phyloP scores from a whole-genome alignment of 2,329 filamentous ascomycete species.

The Waltergamsia citrina region DNA sequence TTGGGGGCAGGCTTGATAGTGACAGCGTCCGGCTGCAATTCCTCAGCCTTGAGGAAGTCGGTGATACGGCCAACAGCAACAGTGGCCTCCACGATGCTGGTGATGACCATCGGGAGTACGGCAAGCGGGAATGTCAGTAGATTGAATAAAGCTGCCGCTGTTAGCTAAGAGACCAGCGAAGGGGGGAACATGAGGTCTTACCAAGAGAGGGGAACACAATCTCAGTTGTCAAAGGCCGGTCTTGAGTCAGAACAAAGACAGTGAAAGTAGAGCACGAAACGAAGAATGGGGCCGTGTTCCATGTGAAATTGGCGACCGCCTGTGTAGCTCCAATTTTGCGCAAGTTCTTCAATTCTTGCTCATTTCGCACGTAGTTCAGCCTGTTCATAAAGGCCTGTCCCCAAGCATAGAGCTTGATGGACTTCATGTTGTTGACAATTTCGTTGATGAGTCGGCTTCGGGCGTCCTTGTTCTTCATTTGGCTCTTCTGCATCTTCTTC shows the following conservation, averaged over 20 bases:
- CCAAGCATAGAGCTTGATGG: slow-evolving; percentile 98
- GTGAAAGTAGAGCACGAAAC: slow-evolving; percentile 96
- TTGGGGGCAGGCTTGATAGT: slow-evolving; percentile 57
- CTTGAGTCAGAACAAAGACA: slow-evolving; percentile 79
- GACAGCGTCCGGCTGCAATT: slow-evolving; percentile 81
- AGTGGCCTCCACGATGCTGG: slow-evolving; percentile 88
- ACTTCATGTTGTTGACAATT: slow-evolving; percentile 99
- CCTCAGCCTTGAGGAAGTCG: slow-evolving; percentile 76
- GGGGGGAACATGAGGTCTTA: no score
- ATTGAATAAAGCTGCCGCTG: slow-evolving; percentile 88
- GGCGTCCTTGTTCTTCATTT: slow-evolving; percentile 99
- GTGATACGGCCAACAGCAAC: slow-evolving; percentile 84
- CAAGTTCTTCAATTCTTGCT: slow-evolving; percentile 88
- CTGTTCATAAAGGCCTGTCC: slow-evolving; percentile 96
- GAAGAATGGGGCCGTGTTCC: slow-evolving; percentile 94
- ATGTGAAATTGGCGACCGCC: slow-evolving; percentile 93
- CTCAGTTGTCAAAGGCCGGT: slow-evolving; percentile 77
- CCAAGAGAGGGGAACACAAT: slow-evolving; percentile 71
- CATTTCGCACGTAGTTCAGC: slow-evolving; percentile 91
- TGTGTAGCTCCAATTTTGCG: slow-evolving; percentile 93
- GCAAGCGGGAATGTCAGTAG: slow-evolving; percentile 90
- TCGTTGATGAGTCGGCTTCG: slow-evolving; percentile 91
- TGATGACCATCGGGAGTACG: slow-evolving; percentile 95
- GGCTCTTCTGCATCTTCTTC: slow-evolving; percentile 87
- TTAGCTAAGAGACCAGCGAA: no score